Evolutionary conservation across 345 rosid genomes (phyloP).

Genomic region (Euphorbia tirucalli): DNA sequence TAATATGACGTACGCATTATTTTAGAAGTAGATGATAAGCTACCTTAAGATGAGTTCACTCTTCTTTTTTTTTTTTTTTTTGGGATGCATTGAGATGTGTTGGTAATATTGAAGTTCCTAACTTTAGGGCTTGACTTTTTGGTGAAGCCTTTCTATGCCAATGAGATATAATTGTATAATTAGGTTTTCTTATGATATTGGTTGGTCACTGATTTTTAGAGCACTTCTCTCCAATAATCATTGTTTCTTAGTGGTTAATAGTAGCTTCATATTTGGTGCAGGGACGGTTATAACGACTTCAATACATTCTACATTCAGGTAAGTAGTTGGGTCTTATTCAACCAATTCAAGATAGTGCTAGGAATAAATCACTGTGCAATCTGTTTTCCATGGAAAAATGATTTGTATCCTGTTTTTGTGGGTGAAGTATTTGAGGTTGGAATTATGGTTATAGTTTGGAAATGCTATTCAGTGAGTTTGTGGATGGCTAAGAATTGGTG

Average conservation of each 20-base stretch:
- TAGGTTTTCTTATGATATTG: too few species aligned
- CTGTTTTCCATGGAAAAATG: neutral
- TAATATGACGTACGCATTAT: neutral
- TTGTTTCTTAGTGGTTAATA: slow-evolving; percentile 14
- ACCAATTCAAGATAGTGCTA: neutral
- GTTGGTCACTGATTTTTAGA: neutral
- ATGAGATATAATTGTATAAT: neutral
- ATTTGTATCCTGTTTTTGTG: neutral
- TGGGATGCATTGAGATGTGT: neutral
- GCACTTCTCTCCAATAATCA: neutral
- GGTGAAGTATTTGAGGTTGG: neutral
- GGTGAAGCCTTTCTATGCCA: neutral
- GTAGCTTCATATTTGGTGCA: slow-evolving; percentile 43
- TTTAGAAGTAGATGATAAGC: neutral
- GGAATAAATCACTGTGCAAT: neutral
- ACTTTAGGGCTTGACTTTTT: neutral
- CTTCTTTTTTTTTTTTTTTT: neutral
- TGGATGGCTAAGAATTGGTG: neutral
- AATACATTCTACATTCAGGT: slow-evolving; percentile 98
- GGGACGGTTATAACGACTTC: slow-evolving; percentile 99
- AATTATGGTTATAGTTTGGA: neutral
- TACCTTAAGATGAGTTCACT: neutral
- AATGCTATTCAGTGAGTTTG: neutral
- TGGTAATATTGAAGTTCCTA: neutral
- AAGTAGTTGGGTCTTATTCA: slow-evolving; percentile 30